Conservation (phyloP, 306 rosid species). For the Quillaja saponaria region DNA sequence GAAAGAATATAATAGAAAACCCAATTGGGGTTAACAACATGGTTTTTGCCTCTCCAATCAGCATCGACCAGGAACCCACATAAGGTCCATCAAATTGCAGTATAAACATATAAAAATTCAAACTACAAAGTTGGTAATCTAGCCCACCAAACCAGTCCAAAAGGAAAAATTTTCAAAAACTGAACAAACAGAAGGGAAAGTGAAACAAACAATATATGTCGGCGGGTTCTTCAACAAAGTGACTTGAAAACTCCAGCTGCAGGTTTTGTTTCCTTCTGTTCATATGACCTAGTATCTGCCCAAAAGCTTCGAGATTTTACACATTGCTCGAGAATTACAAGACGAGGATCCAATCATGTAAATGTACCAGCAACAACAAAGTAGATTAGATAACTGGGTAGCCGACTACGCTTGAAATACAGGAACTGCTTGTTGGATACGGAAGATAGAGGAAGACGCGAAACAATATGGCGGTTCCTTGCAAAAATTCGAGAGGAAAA, state of each 20-base stretch:
- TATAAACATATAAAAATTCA: slow-evolving; percentile 2
- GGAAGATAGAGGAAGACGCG: not conserved
- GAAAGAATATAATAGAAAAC: slow-evolving; percentile 20
- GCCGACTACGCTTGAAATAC: not conserved
- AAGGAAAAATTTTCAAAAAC: no score
- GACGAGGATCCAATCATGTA: not conserved
- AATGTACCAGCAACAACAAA: not conserved
- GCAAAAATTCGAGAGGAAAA: not conserved
- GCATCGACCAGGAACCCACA: slow-evolving; percentile 5
- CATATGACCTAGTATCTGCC: no score
- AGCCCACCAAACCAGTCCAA: slow-evolving; percentile 18
- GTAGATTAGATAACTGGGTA: not conserved
- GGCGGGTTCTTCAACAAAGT: slow-evolving; percentile 32
- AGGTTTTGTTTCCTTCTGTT: slow-evolving; percentile 22
- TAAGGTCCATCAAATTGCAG: slow-evolving; percentile 3
- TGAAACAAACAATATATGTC: slow-evolving; percentile 23
- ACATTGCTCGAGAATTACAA: slow-evolving; percentile 2
- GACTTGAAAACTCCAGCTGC: slow-evolving; percentile 15
- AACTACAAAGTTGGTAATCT: slow-evolving; percentile 22
- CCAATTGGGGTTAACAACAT: slow-evolving; percentile 15
- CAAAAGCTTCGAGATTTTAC: not conserved
- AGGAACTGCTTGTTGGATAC: not conserved
- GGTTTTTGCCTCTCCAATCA: slow-evolving; percentile 14
- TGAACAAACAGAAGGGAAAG: slow-evolving; percentile 25
- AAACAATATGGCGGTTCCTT: not conserved